phyloP scores from a whole-genome alignment of 1,284 basidiomycete species.

The Ganoderma sp. region DNA sequence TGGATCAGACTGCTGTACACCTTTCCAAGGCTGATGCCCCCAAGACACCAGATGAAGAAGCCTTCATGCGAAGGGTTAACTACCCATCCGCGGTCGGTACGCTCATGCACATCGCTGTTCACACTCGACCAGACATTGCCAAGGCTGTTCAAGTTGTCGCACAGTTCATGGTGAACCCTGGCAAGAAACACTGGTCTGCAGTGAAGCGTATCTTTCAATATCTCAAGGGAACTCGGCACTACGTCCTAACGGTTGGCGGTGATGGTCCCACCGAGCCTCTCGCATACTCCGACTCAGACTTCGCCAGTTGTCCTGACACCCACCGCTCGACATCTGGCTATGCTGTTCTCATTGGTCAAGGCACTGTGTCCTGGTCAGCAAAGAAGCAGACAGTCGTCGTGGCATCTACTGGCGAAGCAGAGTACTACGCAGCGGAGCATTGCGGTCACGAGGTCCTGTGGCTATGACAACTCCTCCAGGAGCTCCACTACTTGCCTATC shows the following conservation, averaged over 20 bases:
- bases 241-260: conserved; percentile 17
- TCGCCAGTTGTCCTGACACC: conserved; percentile 32
- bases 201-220: conserved; percentile 34
- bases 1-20: neutral
- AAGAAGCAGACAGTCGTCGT: conserved; percentile 44
- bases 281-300: conserved; percentile 45
- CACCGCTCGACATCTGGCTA: conserved; percentile 12
- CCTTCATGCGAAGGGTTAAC: neutral
- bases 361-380: conserved; percentile 47
- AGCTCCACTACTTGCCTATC: conserved; percentile 38
- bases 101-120: too few species aligned
- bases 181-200: conserved; percentile 30
- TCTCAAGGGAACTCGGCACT: conserved; percentile 30
- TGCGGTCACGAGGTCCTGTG: conserved; percentile 15
- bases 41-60: conserved; percentile 13
- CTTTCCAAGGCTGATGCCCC: too few species aligned
- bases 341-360: conserved; percentile 28
- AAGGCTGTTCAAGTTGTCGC: conserved; percentile 9
- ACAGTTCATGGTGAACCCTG: conserved; percentile 25
- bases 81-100: too few species aligned
- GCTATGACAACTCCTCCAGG: conserved; percentile 37
- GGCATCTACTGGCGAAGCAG: conserved; percentile 20
- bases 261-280: conserved; percentile 8
- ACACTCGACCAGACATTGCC: too few species aligned
- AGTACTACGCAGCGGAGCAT: conserved; percentile 33